Evolutionary conservation across 2,329 filamentous ascomycete species (phyloP).

Genomic region (Trichophaea hybrida): DNA sequence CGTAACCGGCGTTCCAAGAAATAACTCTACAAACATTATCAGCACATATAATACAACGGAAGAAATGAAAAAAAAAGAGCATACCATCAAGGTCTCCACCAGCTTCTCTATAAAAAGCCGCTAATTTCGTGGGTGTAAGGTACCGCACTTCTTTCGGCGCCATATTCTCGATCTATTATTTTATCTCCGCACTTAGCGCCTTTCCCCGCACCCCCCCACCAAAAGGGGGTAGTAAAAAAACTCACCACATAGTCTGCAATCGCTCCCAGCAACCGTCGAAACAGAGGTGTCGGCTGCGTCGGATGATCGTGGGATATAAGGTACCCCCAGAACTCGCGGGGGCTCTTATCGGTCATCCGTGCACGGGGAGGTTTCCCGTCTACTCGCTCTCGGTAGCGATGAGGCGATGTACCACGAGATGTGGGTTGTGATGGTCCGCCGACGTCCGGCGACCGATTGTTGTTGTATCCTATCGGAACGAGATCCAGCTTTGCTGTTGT

Average conservation of each 20-base stretch:
- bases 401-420: neutral
- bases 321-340: constrained; percentile 35
- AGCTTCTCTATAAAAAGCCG: constrained; percentile 61
- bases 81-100: constrained; percentile 60
- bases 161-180: constrained; percentile 40
- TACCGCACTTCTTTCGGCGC: constrained; percentile 42
- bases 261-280: constrained; percentile 53
- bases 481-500: constrained; percentile 7
- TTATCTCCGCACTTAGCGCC: neutral
- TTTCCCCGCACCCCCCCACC: constrained; percentile 1
- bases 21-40: constrained; percentile 43
- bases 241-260: constrained; percentile 58
- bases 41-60: neutral
- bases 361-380: neutral
- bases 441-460: neutral
- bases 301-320: constrained; percentile 48
- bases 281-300: constrained; percentile 46
- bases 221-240: neutral
- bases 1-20: constrained; percentile 56
- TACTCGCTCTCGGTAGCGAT: neutral
- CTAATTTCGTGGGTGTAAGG: constrained; percentile 54
- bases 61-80: constrained; percentile 23
- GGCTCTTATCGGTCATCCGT: neutral
- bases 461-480: neutral
- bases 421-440: neutral